Base-by-base conservation (phyloP, 352 stramenopile genomes). In the Salisapilia sapeloensis region DNA sequence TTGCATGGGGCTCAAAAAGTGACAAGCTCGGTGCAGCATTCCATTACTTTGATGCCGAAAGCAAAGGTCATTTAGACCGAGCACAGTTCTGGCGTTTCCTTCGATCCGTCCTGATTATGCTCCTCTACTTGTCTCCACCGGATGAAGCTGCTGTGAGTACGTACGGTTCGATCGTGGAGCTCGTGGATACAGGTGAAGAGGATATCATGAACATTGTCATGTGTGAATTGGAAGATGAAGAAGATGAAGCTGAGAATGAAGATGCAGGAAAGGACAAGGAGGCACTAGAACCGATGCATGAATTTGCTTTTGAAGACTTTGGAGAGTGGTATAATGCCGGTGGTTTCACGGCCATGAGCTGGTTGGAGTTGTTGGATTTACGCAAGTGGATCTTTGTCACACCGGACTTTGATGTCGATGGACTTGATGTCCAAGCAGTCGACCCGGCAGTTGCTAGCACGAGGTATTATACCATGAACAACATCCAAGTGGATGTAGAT, bases 401-500 rank as follows among this genome's bases (percentile, higher is more conserved):
- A 8, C 50, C 66, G 6, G 41, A 51, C 2, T 89, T 92, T 19
- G 49, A 60, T 9, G 42, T 85, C 9, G 66, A 85, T 7, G 33
- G 48, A 0, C 48, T 91, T 8, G 71, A 91, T 24, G 53, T 57
- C 1, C 44, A 70, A n/a, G 70, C 70, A 5, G 62, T 85, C 7
- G 70, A 90, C 23, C 56, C 60, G 1, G 50, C 80, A 2, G 56
- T 84, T 7, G 70, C 70, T 19, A 83, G 67, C 28, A 72, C 61
- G 21, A 79, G 80, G 38, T 90, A 90, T 38, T 90, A 80, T 45
- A 85, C 67, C 5, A 67, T 70, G 2, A 81, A 86, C 42, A 83
- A 86, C 31, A 83, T 84, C 40, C 67, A 71, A 37, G 74, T 84
- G 6, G 70, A 81, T 29, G 58, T 81, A 27, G 66, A 83, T 18